Base-by-base conservation (phyloP, 2,329 filamentous ascomycete species). In the Alternaria longipes region DNA sequence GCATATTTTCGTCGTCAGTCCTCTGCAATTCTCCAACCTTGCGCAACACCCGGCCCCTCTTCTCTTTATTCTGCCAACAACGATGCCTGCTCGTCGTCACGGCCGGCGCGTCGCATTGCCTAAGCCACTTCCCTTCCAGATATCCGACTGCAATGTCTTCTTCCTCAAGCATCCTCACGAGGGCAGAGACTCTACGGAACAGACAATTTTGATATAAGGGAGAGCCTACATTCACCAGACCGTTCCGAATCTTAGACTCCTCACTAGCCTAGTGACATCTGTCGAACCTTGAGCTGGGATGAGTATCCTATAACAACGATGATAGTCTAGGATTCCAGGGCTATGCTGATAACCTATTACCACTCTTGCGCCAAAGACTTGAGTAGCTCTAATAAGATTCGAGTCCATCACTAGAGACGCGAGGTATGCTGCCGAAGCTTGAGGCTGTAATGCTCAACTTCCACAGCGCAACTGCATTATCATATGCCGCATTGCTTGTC, bases 151-250 rank as follows among this genome's bases (percentile, higher is more conserved):
- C 22, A 12, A 34, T 11, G 46, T 9, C 26, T 42, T 45, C 55
- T 57, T 58, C 40, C 55, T 46, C 30, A 53, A 53, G 47, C 28
- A 46, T 32, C n/a, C 9, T 30, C 40, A 24, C 20, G 14, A 53
- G 18, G 46, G 24, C 16, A 22, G 46, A 52, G 30, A 53, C 55
- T 58, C 30, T 26, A 58, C 41, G 55, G 53, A 58, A 46, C 41
- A 45, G 42, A 51, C 8, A 9, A 5, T 40, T 40, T 7, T n/a
- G 9, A 5, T 9, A 20, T 5, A 34, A 47, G 28, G 4, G 8
- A 16, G 4, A 11, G 2, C 28, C 26, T 30, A 40, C n/a, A 40
- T 18, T 20, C 34, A 38, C 1, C n/a, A 40, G 36, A 40, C 16
- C 1, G 3, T 18, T 16, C 8, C 8, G 8, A n/a, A 30, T 40